Evolutionary conservation across 495 filamentous ascomycete genomes (phyloP).

Genomic region (Thozetella sp.): DNA sequence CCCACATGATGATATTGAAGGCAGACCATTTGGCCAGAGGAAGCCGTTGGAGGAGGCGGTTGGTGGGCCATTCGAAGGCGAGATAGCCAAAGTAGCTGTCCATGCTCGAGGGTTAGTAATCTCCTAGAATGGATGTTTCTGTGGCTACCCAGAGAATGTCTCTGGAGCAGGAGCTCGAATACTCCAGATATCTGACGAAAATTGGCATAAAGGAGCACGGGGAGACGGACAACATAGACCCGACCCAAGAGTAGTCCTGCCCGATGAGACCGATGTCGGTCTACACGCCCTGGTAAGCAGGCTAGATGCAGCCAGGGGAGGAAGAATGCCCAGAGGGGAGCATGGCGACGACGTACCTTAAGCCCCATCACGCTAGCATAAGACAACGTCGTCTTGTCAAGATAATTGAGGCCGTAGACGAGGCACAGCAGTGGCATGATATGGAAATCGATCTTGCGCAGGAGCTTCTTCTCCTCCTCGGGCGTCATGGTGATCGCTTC

Average conservation of each 20-base stretch:
- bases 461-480: conserved; percentile 44
- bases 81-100: conserved; percentile 71
- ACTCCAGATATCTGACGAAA: too few relatives aligned
- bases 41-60: conserved; percentile 58
- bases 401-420: conserved; percentile 65
- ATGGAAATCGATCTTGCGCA: conserved; percentile 61
- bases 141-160: too few relatives aligned
- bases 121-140: too few relatives aligned
- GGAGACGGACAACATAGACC: conserved; percentile 49
- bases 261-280: conserved; percentile 37
- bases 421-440: conserved; percentile 64
- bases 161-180: too few relatives aligned
- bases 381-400: conserved; percentile 67
- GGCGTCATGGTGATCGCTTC: conserved; percentile 32
- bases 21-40: conserved; percentile 63
- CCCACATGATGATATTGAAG: conserved; percentile 61
- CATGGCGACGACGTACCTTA: conserved; percentile 24
- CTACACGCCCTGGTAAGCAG: too few relatives aligned
- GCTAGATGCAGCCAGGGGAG: too few relatives aligned
- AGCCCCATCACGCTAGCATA: conserved; percentile 68
- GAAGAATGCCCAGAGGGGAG: neutral
- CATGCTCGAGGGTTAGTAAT: too few relatives aligned
- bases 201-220: too few relatives aligned
- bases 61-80: conserved; percentile 66
- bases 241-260: conserved; percentile 32